Base-by-base conservation (phyloP, 2,329 filamentous ascomycete genomes). In the Nigrospora osmanthi region DNA sequence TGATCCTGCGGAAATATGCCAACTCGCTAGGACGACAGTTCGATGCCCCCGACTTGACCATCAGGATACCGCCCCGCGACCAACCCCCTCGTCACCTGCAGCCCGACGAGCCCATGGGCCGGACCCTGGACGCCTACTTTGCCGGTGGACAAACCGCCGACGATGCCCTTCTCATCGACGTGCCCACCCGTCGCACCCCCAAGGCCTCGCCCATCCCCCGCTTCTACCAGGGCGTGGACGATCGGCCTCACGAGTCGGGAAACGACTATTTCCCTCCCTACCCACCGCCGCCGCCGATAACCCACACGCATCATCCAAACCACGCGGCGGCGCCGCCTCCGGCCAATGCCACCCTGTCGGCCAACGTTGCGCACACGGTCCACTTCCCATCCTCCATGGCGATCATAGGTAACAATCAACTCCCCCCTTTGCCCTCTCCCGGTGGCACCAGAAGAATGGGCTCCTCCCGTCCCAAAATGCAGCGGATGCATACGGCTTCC, bases 161-260 rank as follows among this genome's bases (percentile, higher is more conserved):
- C 44, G 93, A 98, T 59, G 93, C 93, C 9, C 75, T 98, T 49
- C 61, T 96, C 52, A 95, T 98, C 58, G 90, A 97, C 56, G 81
- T 94, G 16, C 88, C 89, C 13, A 69, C 74, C 33, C 80, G 82
- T 44, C 78, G 85, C 48, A 90, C 88, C 0, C 89, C 90, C 1
- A 85, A 84, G 54, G 82, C 87, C 11, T 95, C 89, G 11, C 90
- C 90, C 3, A 63, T 61, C 38, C 58, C 59, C 11, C 56, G 57
- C 37, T 62, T 52, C 47, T 61, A 59, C 42, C 11, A 32, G n/a
- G 23, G 23, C 23, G 38, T 49, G 41, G 58, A 61, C 36, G 58
- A 61, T 43, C 49, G 60, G 38, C 60, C 60, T 19, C 59, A 63
- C 40, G 60, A 63, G 46, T 63, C 60, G 11, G 60, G 52, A 35